phyloP scores from a whole-genome alignment of 176 grass and related monocot species.

The maize (Zea mays) region DNA sequence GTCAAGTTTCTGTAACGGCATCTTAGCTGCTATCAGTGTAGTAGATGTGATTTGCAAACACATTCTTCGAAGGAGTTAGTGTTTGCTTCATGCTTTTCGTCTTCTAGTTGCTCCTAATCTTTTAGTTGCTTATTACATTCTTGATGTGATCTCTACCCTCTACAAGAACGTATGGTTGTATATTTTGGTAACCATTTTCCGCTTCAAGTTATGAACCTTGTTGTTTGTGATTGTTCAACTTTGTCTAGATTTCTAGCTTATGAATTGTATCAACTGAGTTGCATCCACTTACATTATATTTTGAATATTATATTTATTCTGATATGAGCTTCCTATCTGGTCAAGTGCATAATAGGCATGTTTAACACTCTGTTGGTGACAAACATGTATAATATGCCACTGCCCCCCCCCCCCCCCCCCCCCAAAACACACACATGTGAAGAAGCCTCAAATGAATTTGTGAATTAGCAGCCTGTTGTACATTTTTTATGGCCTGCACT shows the following conservation, averaged over 20 bases:
- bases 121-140: neutral
- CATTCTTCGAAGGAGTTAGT: neutral
- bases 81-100: slow-evolving; percentile 1
- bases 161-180: neutral
- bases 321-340: neutral
- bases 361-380: neutral
- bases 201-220: slow-evolving; percentile 9
- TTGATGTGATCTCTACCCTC: neutral
- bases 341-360: neutral
- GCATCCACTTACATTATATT: neutral
- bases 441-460: slow-evolving; percentile 2
- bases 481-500: slow-evolving; percentile 1
- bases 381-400: neutral
- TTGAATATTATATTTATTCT: slow-evolving; percentile 24
- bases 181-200: neutral
- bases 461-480: neutral
- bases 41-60: slow-evolving; percentile 2
- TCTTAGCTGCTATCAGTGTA: slow-evolving; percentile 9
- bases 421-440: neutral
- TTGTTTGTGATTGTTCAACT: neutral
- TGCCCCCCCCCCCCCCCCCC: no score
- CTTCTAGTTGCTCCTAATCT: neutral
- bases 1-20: slow-evolving; percentile 16
- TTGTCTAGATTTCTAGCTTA: neutral
- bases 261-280: slow-evolving; percentile 1